Evolutionary conservation across 768 basidiomycete genomes (phyloP), one percentile per base, ranked within the genome.

Genomic region (Aureoboletus auriporus): DNA sequence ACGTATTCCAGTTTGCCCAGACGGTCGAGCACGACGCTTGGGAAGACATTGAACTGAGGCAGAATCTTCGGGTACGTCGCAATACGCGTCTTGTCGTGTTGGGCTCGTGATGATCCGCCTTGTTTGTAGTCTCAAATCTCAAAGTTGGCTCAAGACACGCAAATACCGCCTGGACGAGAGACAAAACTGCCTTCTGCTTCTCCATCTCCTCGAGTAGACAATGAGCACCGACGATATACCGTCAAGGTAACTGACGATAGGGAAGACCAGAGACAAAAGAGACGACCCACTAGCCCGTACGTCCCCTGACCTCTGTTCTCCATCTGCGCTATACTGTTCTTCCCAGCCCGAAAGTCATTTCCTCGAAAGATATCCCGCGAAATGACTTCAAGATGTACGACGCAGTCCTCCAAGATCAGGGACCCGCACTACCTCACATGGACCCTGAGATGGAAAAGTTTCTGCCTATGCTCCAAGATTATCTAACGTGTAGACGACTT

Each of bases 1-100:
- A 82, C 37, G 77, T 91, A 26, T 91, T 91, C 56, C 83, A 89
- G 62, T 89, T 88, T 65, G 86, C 86, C 0, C 82, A 84, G 58
- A 91, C 89, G 0, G 82, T 91, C 16, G 89, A 90, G 54, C 69
- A 75, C 26, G 75, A 74, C 30, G 79, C 73, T 28, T 90, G 86
- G 86, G 72, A 83, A 37, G 79, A 87, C 61, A 77, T 75, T 39
- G 64, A 69, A 50, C 64, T 69, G 44, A 75, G 80, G 55, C 76
- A 77, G 58, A 77, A 73, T 35, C 75, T 91, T 14, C 79, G 88
- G 73, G 89, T 86, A 41, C 44, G 70, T 61, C 30, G 13, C 34
- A 14, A 8, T 20, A 8, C 39, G 6, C 29, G 33, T 35, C 34
- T 28, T 29, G 14, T 42, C 16, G 35, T 30, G 35, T 33, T 28